Conservation (phyloP, 179 eudicot genomes). For the Silene coronaria region DNA sequence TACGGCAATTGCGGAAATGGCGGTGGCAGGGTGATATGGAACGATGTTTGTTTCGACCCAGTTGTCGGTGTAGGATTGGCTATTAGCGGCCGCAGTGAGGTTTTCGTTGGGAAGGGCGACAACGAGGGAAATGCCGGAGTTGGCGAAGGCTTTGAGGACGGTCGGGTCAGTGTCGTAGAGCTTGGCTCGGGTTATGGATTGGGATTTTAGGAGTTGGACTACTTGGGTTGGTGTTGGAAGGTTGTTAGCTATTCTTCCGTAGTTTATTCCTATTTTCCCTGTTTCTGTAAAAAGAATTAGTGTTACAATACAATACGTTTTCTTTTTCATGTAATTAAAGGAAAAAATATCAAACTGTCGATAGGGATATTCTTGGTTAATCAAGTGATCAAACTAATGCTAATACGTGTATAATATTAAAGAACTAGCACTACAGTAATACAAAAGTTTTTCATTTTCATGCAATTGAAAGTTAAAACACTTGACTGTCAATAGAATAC, state of each 20-base stretch:
- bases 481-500: too few species aligned
- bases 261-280: constrained; percentile 62
- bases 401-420: too few species aligned
- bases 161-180: constrained; percentile 60
- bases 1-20: constrained; percentile 57
- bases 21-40: constrained; percentile 36
- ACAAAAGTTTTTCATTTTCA: too few species aligned
- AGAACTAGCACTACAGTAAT: too few species aligned
- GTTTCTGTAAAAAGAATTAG: constrained; percentile 12
- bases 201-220: constrained; percentile 57
- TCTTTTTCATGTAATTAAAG: too few species aligned
- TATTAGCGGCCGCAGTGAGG: constrained; percentile 56
- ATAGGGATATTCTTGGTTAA: too few species aligned
- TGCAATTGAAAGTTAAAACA: too few species aligned
- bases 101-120: constrained; percentile 67
- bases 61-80: constrained; percentile 52
- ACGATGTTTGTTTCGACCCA: constrained; percentile 56
- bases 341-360: too few species aligned
- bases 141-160: constrained; percentile 57
- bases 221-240: constrained; percentile 59
- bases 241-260: constrained; percentile 66
- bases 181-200: constrained; percentile 46
- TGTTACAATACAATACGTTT: too few species aligned
- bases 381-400: too few species aligned
- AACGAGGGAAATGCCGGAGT: constrained; percentile 42